A percentile compares a stretch with the other conserved stretches of the same genome.
phyloP scores from a whole-genome alignment of 768 basidiomycete species.

The Hypsizygus marmoreus region DNA sequence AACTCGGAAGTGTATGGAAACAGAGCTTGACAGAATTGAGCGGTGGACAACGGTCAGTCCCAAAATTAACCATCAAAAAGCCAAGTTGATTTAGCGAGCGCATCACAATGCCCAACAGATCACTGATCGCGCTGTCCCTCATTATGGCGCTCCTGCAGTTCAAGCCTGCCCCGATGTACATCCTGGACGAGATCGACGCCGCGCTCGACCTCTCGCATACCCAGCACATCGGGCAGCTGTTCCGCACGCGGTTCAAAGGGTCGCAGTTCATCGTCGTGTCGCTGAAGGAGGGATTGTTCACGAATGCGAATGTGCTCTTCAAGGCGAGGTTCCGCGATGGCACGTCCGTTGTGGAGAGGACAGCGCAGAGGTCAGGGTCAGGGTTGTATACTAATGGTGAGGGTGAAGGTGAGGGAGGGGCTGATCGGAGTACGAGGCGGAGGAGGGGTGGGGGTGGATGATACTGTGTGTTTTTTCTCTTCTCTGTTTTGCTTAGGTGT shows the following conservation, averaged over 20 bases:
- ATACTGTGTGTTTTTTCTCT: conserved; percentile 7
- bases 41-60: conserved; percentile 92
- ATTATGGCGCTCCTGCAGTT: conserved; percentile 99
- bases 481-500: conserved; percentile 7
- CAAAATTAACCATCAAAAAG: too few relatives aligned
- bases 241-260: conserved; percentile 95
- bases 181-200: conserved; percentile 98
- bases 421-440: conserved; percentile 30
- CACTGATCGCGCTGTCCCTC: conserved; percentile 93
- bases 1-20: conserved; percentile 95
- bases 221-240: conserved; percentile 97
- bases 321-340: conserved; percentile 92
- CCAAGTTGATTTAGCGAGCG: not conserved
- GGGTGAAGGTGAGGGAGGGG: conserved; percentile 30
- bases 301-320: conserved; percentile 96
- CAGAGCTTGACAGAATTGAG: conserved; percentile 95
- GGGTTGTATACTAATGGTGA: conserved; percentile 40
- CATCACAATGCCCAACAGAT: conserved; percentile 48
- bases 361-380: conserved; percentile 64
- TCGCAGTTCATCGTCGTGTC: conserved; percentile 98
- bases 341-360: conserved; percentile 86
- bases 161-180: conserved; percentile 99
- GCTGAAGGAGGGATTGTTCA: conserved; percentile 95
- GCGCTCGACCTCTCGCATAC: conserved; percentile 95
- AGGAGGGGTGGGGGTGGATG: conserved; percentile 29